Evolutionary conservation across 2,329 filamentous ascomycete genomes (phyloP).

Genomic region (Sordariomycetes sp.): DNA sequence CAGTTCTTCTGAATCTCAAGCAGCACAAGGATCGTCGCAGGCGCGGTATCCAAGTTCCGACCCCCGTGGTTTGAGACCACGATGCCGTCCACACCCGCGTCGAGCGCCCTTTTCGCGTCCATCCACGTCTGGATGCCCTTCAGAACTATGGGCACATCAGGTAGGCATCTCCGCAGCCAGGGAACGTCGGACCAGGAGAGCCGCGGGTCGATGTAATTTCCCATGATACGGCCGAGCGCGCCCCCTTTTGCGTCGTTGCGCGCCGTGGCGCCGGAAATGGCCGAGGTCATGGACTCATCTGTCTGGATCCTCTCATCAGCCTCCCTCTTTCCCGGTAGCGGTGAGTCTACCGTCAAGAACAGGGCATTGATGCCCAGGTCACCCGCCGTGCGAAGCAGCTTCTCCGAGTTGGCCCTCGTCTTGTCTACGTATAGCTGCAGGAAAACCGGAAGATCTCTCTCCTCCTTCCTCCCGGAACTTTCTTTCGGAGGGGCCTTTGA

Average conservation of each 20-base stretch:
- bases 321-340: slow-evolving; percentile 41
- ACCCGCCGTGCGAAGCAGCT: slow-evolving; percentile 30
- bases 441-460: slow-evolving; percentile 22
- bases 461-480: background rate
- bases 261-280: slow-evolving; percentile 33
- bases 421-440: slow-evolving; percentile 52
- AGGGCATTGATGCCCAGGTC: slow-evolving; percentile 34
- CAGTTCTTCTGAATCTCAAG: slow-evolving; percentile 49
- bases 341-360: slow-evolving; percentile 45
- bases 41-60: slow-evolving; percentile 33
- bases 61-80: slow-evolving; percentile 62
- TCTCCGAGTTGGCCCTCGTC: slow-evolving; percentile 34
- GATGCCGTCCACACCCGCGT: slow-evolving; percentile 51
- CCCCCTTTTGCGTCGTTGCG: slow-evolving; percentile 40
- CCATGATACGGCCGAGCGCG: slow-evolving; percentile 40
- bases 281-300: slow-evolving; percentile 30
- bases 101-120: slow-evolving; percentile 47
- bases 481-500: slow-evolving; percentile 2
- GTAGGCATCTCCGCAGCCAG: slow-evolving; percentile 38
- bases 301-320: slow-evolving; percentile 30
- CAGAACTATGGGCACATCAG: slow-evolving; percentile 43
- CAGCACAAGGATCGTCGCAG: slow-evolving; percentile 42
- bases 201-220: slow-evolving; percentile 40
- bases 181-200: slow-evolving; percentile 51
- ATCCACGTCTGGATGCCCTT: slow-evolving; percentile 58